Evolutionary conservation across 2,329 filamentous ascomycete species (phyloP).

Genomic region (Aspergillus amoenus): DNA sequence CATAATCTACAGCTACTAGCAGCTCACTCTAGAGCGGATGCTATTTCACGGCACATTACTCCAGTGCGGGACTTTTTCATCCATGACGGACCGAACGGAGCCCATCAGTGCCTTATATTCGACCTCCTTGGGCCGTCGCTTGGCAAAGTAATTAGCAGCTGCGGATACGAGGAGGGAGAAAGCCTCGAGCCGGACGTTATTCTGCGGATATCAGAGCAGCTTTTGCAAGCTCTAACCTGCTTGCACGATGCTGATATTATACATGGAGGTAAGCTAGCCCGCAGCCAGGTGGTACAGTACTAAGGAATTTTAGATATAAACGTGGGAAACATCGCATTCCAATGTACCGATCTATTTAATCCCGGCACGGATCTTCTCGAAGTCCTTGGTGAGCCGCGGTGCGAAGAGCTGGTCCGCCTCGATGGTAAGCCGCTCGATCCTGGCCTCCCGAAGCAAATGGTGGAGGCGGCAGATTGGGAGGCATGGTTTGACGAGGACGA

Average conservation of each 20-base stretch:
- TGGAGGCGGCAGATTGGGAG: slow-evolving; percentile 23
- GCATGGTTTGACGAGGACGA: slow-evolving; percentile 27
- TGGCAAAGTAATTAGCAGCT: slow-evolving; percentile 10
- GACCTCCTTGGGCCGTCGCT: slow-evolving; percentile 31
- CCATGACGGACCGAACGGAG: background rate
- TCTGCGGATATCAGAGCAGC: slow-evolving; percentile 28
- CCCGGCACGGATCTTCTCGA: slow-evolving; percentile 19
- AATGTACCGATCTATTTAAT: slow-evolving; percentile 12
- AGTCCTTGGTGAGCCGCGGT: slow-evolving; percentile 18
- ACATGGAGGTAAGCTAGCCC: slow-evolving; percentile 29
- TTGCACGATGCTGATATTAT: slow-evolving; percentile 29
- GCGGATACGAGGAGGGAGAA: slow-evolving; percentile 17
- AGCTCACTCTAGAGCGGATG: background rate
- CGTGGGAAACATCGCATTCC: slow-evolving; percentile 27
- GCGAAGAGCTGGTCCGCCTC: slow-evolving; percentile 17
- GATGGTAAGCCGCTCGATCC: slow-evolving; percentile 23
- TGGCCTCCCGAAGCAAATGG: slow-evolving; percentile 22
- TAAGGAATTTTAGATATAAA: slow-evolving; percentile 24
- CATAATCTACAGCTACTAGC: background rate
- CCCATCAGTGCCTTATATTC: slow-evolving; percentile 15
- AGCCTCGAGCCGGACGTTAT: slow-evolving; percentile 24
- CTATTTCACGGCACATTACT: background rate
- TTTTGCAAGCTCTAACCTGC: slow-evolving; percentile 27
- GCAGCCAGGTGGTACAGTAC: background rate
- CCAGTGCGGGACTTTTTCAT: background rate